A percentile compares a stretch with the other conserved stretches of the same genome.
These are phyloP conservation scores for Arctium minus DNA, from an alignment of 129 eudicot species.

Conservation along the genomic window DNA sequence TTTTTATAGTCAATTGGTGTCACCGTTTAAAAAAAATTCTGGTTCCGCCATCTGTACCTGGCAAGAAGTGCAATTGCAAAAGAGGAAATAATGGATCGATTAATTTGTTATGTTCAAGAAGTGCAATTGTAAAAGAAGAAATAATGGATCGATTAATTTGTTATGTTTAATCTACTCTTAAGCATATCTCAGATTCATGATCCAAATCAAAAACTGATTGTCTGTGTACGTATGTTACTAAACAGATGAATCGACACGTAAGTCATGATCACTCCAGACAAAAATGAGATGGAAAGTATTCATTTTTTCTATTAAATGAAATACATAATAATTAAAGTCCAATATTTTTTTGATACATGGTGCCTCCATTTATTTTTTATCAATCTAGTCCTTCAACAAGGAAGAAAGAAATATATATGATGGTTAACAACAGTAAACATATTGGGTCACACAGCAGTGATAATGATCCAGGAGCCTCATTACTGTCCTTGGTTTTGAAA, in stretches of 20 bases:
- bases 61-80: not conserved
- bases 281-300: not conserved
- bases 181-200: not conserved
- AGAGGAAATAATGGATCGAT: not conserved
- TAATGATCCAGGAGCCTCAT: slow-evolving; percentile 4
- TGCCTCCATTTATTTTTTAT: slow-evolving; percentile 8
- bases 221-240: not conserved
- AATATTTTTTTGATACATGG: slow-evolving; percentile 3
- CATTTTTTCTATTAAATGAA: not conserved
- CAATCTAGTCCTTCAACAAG: slow-evolving; percentile 8
- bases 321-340: not conserved
- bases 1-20: no score
- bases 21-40: no score
- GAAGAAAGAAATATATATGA: not conserved
- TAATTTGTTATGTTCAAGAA: not conserved
- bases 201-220: not conserved
- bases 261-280: not conserved
- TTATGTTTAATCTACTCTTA: not conserved
- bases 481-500: slow-evolving; percentile 13
- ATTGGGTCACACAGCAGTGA: not conserved
- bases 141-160: not conserved
- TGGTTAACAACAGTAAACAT: not conserved
- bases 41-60: not conserved
- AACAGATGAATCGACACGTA: not conserved
- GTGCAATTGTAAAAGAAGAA: not conserved